phyloP scores from a whole-genome alignment of 495 filamentous ascomycete species.

The Cercophora samala region DNA sequence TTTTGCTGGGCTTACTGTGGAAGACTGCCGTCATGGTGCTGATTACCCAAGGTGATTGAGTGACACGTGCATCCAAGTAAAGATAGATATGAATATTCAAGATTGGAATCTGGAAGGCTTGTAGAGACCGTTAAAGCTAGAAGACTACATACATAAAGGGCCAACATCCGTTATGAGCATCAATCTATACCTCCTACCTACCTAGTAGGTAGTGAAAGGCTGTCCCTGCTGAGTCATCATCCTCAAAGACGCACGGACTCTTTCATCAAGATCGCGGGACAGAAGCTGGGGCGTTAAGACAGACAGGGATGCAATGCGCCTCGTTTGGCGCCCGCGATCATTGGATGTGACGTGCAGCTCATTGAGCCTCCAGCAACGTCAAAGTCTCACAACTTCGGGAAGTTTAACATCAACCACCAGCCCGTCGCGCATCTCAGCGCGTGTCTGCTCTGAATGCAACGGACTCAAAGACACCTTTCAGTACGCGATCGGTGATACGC shows the following conservation, averaged over 20 bases:
- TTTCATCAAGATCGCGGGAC: neutral
- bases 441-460: neutral
- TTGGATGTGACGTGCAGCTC: conserved; percentile 26
- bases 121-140: too few species aligned
- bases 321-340: conserved; percentile 10
- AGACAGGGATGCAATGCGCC: conserved; percentile 15
- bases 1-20: too few species aligned
- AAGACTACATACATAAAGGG: too few species aligned
- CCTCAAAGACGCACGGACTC: neutral
- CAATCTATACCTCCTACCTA: too few species aligned
- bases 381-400: conserved; percentile 7
- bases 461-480: neutral
- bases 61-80: too few species aligned
- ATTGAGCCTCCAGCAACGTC: conserved; percentile 16
- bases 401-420: conserved; percentile 9
- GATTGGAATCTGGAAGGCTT: too few species aligned
- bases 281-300: neutral
- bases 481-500: neutral
- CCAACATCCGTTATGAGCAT: too few species aligned
- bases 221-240: conserved; percentile 13
- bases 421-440: conserved; percentile 3
- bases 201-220: too few species aligned
- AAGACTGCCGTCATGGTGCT: too few species aligned
- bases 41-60: too few species aligned
- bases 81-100: too few species aligned